Base-by-base conservation (phyloP, 2,329 filamentous ascomycete species). In the Pseudogymnoascus sp. region DNA sequence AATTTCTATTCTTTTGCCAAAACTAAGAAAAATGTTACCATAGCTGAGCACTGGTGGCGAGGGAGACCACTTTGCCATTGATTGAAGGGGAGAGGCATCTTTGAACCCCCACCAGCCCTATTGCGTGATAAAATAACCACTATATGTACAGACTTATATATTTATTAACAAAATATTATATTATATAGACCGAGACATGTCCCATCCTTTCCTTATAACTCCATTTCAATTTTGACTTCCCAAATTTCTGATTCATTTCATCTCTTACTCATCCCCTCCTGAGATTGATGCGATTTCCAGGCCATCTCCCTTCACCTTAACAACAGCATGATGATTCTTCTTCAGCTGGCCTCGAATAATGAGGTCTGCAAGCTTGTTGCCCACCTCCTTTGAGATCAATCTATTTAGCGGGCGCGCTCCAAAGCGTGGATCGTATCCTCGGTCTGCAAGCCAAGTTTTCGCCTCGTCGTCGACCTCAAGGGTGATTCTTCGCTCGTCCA, bases 341-440 rank as follows among this genome's bases (percentile, higher is more conserved):
- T 86, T 89, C 64, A 97, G 76, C 74, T 91, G 79, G 19, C 94
- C 94, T 62, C 89, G 82, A 69, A 97, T 97, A 69, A 99, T 95
- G 78, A 88, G 89, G 72, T 96, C 92, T 0, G 94, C 94, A 39
- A 97, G 81, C 3, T 85, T 82, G 73, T 97, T 97, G 64, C 90
- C 88, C 67, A 99, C 91, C 75, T 97, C 86, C 70, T 89, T 96
- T 22, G 89, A 85, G 67, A 97, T 97, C 60, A 97, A 82, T 38
- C 94, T 82, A 74, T 97, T 97, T 33, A 97, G 80, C 28, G 94
- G 94, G 5, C 94, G 82, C 6, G 94, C 94, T 66, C 94, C 94
- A 72, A 91, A 97, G 70, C 87, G 88, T 22, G 93, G 91, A 71
- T 97, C 91, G 72, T 97, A 97, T 1, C 93, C 93, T 66, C 86